Conservation (phyloP, 345 rosid genomes). For the Laguncularia racemosa region DNA sequence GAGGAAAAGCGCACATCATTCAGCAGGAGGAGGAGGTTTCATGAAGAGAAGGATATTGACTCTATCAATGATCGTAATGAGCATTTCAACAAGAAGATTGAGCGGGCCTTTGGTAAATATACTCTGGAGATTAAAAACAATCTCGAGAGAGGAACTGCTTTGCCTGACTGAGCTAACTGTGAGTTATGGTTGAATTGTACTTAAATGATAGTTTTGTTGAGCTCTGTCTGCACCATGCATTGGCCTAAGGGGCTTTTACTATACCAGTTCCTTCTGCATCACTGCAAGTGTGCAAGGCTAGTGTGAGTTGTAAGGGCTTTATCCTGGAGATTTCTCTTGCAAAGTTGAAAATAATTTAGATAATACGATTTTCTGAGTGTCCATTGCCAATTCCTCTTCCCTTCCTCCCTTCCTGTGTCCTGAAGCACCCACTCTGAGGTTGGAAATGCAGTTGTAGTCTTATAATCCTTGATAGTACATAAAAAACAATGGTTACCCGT, state of each 20-base stretch:
- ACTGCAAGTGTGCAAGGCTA: too few relatives aligned
- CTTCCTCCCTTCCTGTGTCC: too few relatives aligned
- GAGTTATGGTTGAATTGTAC: constrained; percentile 3
- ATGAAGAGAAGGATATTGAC: constrained; percentile 91
- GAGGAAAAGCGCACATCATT: constrained; percentile 71
- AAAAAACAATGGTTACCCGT: too few relatives aligned
- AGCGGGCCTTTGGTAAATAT: constrained; percentile 93
- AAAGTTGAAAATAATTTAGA: too few relatives aligned
- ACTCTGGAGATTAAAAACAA: constrained; percentile 94
- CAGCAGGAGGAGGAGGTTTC: constrained; percentile 86
- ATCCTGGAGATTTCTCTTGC: too few relatives aligned
- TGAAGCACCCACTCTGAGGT: too few relatives aligned
- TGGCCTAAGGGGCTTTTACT: neutral
- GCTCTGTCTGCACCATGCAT: neutral
- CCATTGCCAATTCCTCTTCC: too few relatives aligned
- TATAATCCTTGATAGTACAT: too few relatives aligned
- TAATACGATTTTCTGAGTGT: too few relatives aligned
- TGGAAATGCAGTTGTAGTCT: too few relatives aligned
- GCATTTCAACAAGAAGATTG: constrained; percentile 99
- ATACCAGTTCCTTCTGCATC: too few relatives aligned
- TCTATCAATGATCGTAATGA: constrained; percentile 98
- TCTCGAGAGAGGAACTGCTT: constrained; percentile 95
- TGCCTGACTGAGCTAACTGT: constrained; percentile 59
- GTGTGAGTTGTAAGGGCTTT: too few relatives aligned
- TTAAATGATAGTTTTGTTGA: constrained; percentile 6